Percentiles rank a stretch among this genome's conserved stretches.
These are phyloP conservation scores for Saccharomycopsis malanga DNA, from an alignment of 805 yeast genomes.

Conservation along the genomic window DNA sequence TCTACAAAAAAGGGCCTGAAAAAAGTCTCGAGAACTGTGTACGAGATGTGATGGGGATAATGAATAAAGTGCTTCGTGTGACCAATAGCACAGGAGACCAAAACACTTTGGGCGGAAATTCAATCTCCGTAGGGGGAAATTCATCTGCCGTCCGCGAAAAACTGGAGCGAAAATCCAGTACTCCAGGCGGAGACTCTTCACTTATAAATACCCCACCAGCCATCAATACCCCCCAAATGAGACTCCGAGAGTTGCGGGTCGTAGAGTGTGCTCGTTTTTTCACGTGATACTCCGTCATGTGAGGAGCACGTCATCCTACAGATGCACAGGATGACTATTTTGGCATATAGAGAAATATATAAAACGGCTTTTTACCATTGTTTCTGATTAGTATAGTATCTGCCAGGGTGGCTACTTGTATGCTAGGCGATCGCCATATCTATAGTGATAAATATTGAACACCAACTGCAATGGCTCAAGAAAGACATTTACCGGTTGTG, in stretches of 20 bases:
- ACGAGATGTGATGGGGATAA: conserved; percentile 48
- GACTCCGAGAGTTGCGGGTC: conserved; percentile 11
- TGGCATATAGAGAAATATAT: too few relatives aligned
- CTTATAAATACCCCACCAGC: background rate
- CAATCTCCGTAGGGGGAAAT: conserved; percentile 1
- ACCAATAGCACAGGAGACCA: conserved; percentile 29
- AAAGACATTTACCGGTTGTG: conserved; percentile 6
- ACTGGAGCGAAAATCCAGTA: background rate
- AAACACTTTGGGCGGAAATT: background rate
- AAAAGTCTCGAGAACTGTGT: conserved; percentile 32
- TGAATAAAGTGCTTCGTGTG: conserved; percentile 42
- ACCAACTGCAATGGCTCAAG: conserved; percentile 4
- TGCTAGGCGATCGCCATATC: too few relatives aligned
- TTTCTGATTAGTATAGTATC: too few relatives aligned
- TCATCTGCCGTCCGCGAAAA: conserved; percentile 4
- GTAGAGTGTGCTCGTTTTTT: conserved; percentile 2
- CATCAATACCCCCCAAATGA: conserved; percentile 4
- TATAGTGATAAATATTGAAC: too few relatives aligned
- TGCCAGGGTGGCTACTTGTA: too few relatives aligned
- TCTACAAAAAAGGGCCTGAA: conserved; percentile 28
- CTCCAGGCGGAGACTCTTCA: background rate
- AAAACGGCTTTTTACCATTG: too few relatives aligned
- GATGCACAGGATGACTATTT: too few relatives aligned
- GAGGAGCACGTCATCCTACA: too few relatives aligned
- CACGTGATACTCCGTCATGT: too few relatives aligned